Conservation (phyloP, 176 grass and related monocot species). For the Bromus sterilis region DNA sequence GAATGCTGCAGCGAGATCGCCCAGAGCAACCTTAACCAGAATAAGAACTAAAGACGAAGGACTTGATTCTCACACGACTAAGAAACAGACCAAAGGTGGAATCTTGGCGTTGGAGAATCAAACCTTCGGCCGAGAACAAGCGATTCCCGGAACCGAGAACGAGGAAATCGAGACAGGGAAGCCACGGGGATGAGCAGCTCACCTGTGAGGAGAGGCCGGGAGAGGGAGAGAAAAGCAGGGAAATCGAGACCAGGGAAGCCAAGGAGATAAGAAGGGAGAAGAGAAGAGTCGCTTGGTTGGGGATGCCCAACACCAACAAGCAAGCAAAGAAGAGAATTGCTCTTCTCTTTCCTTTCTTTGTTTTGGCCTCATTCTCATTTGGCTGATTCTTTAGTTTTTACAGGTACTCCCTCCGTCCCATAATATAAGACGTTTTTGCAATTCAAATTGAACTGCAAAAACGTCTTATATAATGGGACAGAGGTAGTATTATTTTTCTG, state of each 20-base stretch:
- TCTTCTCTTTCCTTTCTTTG: neutral
- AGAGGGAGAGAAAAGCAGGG: neutral
- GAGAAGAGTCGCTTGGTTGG: neutral
- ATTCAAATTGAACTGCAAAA: too few species aligned
- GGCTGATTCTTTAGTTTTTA: neutral
- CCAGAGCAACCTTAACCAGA: neutral
- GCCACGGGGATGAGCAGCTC: neutral
- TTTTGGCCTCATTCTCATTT: constrained; percentile 1
- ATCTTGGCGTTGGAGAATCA: neutral
- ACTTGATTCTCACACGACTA: neutral
- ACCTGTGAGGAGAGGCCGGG: constrained; percentile 12
- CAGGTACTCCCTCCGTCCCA: too few species aligned
- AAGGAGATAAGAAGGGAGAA: constrained; percentile 21
- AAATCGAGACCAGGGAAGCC: too few species aligned
- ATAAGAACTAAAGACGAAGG: neutral
- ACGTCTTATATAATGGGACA: too few species aligned
- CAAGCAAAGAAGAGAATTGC: constrained; percentile 7
- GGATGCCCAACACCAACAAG: constrained; percentile 15
- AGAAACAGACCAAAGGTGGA: neutral
- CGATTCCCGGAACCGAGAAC: neutral
- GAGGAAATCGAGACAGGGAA: neutral
- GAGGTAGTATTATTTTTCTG: too few species aligned
- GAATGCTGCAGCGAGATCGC: neutral
- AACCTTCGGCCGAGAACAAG: neutral
- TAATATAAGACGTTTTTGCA: too few species aligned